Evolutionary conservation across 1,284 basidiomycete species (phyloP).

Genomic region (Xanthoconium separans): DNA sequence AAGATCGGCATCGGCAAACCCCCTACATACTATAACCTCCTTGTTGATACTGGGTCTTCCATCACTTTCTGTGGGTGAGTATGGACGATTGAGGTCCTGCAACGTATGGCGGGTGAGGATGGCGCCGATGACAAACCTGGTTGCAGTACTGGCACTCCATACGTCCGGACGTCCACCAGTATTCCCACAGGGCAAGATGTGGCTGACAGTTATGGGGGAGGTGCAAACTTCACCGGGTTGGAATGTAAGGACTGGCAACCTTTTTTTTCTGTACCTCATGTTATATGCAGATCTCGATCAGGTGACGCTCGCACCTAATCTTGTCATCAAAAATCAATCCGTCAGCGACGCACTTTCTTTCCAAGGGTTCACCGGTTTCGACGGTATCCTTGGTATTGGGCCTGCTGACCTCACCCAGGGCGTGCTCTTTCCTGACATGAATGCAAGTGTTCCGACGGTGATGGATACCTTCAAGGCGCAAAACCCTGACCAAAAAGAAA

Average conservation of each 20-base stretch:
- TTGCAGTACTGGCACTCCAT: neutral
- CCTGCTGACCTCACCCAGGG: neutral
- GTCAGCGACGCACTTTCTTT: neutral
- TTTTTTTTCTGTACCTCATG: neutral
- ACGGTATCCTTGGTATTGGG: neutral
- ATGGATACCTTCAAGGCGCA: neutral
- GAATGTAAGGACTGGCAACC: neutral
- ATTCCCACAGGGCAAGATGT: neutral
- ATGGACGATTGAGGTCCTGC: too few relatives aligned
- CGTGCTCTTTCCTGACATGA: neutral
- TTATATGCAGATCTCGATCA: neutral
- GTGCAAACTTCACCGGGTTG: neutral
- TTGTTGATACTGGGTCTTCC: slow-evolving; percentile 35
- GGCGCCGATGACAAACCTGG: neutral
- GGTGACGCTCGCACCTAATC: slow-evolving; percentile 10
- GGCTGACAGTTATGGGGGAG: neutral
- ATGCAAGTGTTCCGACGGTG: neutral
- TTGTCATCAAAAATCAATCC: slow-evolving; percentile 16
- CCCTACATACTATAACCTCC: slow-evolving; percentile 22
- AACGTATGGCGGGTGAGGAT: too few relatives aligned
- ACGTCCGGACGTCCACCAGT: neutral
- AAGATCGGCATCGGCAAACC: slow-evolving; percentile 1
- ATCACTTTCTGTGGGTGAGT: slow-evolving; percentile 35
- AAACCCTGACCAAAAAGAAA: slow-evolving; percentile 9
- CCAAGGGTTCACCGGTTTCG: rapidly evolving